These are phyloP conservation scores for Ananas comosus DNA, from an alignment of 176 grass and related monocot species.

Conservation along the genomic window DNA sequence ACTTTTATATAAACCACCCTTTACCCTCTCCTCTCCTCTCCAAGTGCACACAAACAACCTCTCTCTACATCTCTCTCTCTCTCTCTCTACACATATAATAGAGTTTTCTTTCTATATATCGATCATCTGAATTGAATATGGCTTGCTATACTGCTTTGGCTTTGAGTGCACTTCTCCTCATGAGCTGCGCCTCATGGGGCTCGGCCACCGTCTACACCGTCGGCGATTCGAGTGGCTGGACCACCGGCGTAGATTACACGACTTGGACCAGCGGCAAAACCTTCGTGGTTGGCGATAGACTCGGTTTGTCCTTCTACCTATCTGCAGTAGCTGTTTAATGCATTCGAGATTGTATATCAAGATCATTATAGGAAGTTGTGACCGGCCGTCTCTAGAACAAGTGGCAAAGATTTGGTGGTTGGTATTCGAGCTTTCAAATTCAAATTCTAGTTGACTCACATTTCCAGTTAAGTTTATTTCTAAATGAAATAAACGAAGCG, in stretches of 20 bases:
- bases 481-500: too few species aligned
- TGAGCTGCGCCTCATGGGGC: slow-evolving; percentile 24
- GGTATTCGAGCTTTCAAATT: too few species aligned
- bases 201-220: slow-evolving; percentile 58
- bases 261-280: slow-evolving; percentile 61
- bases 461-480: too few species aligned
- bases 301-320: slow-evolving; percentile 29
- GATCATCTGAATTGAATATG: slow-evolving; percentile 17
- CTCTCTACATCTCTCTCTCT: neutral
- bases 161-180: slow-evolving; percentile 37
- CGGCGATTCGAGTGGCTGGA: slow-evolving; percentile 64
- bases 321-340: too few species aligned
- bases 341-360: too few species aligned
- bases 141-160: slow-evolving; percentile 30
- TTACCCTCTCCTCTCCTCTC: neutral
- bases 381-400: too few species aligned
- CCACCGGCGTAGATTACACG: slow-evolving; percentile 46
- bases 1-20: neutral
- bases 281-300: slow-evolving; percentile 33
- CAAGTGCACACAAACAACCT: neutral
- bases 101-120: neutral
- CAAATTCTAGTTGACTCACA: too few species aligned
- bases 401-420: too few species aligned
- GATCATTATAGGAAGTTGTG: too few species aligned
- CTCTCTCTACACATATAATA: neutral